phyloP scores from a whole-genome alignment of 306 rosid species.

The Begonia loranthoides region DNA sequence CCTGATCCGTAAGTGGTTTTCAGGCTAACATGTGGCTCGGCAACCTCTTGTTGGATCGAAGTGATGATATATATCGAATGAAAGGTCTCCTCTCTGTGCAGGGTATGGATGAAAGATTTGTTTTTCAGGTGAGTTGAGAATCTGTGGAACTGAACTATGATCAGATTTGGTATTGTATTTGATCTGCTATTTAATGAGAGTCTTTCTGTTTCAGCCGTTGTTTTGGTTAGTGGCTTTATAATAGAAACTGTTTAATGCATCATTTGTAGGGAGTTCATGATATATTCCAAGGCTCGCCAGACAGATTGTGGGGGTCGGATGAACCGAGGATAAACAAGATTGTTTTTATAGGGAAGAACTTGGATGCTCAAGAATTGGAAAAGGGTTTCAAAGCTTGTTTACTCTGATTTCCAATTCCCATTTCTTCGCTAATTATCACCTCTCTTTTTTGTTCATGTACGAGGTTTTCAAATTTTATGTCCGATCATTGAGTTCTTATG shows the following conservation, averaged over 20 bases:
- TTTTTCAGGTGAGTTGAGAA: conserved; percentile 64
- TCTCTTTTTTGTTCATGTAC: too few relatives aligned
- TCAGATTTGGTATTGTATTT: background rate
- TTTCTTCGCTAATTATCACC: too few relatives aligned
- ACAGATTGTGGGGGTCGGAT: conserved; percentile 72
- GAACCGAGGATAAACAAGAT: conserved; percentile 82
- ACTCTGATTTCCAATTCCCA: conserved; percentile 20
- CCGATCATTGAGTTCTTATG: too few relatives aligned
- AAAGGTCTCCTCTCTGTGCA: conserved; percentile 81
- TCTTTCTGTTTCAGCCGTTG: background rate
- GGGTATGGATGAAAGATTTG: conserved; percentile 93
- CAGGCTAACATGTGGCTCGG: conserved; percentile 98
- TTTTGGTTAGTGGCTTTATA: too few relatives aligned
- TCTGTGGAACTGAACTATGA: background rate
- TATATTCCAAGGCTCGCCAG: conserved; percentile 96
- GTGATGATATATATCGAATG: conserved; percentile 93
- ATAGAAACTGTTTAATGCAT: too few relatives aligned
- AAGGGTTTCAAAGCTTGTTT: conserved; percentile 73
- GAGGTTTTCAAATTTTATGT: too few relatives aligned
- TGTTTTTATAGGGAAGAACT: conserved; percentile 81
- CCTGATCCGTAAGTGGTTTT: background rate
- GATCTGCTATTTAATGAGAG: background rate
- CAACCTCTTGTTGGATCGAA: conserved; percentile 61
- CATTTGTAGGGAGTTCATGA: conserved; percentile 82
- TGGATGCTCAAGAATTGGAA: conserved; percentile 67